phyloP scores from a whole-genome alignment of 768 basidiomycete genomes.

The Russula brevipes region DNA sequence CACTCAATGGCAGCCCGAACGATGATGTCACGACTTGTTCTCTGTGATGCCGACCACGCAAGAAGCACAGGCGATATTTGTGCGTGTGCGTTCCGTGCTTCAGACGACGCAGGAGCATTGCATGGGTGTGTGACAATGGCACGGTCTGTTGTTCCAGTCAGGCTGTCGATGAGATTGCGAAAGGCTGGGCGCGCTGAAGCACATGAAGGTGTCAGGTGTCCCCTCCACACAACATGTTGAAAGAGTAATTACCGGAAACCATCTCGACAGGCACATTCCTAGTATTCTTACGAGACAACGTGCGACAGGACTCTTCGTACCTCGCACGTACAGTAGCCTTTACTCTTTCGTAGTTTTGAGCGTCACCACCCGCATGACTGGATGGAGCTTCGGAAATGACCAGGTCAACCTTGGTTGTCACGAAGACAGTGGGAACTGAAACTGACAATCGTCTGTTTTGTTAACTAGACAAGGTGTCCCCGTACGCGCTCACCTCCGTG shows the following conservation, averaged over 20 bases:
- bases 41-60: constrained; percentile 14
- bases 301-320: neutral
- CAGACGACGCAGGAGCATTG: neutral
- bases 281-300: neutral
- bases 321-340: neutral
- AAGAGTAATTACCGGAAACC: constrained; percentile 7
- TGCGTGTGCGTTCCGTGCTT: neutral
- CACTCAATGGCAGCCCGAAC: constrained; percentile 3
- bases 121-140: neutral
- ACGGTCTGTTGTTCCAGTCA: neutral
- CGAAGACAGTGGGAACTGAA: constrained; percentile 3
- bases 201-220: neutral
- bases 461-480: no score
- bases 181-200: neutral
- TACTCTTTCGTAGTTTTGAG: neutral
- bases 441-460: neutral
- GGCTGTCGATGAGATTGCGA: neutral
- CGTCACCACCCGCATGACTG: neutral
- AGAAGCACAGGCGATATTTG: neutral
- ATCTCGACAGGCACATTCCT: neutral
- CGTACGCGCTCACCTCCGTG: neutral
- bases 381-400: neutral
- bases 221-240: no score
- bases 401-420: constrained; percentile 2
- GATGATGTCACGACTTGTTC: neutral